Evolutionary conservation across 805 yeast species (phyloP).

Genomic region (Metschnikowia orientalis): DNA sequence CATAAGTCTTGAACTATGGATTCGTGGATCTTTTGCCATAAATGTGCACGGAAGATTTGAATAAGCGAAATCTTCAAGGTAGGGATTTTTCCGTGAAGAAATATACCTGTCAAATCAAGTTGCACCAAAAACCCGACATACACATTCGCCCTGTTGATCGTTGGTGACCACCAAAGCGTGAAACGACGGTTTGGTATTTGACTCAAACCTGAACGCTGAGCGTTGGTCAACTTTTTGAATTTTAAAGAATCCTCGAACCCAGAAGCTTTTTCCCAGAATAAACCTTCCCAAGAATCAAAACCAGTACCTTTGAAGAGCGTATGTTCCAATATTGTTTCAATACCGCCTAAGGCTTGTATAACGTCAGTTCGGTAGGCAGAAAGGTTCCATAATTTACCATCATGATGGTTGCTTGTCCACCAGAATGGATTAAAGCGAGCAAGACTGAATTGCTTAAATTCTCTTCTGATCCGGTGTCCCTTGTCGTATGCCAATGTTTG

Average conservation of each 20-base stretch:
- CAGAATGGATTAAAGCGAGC: constrained; percentile 83
- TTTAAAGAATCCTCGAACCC: constrained; percentile 97
- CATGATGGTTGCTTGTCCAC: constrained; percentile 95
- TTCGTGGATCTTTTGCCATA: constrained; percentile 99
- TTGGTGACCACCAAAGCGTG: constrained; percentile 99
- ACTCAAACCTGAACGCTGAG: constrained; percentile 94
- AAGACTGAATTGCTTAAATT: constrained; percentile 68
- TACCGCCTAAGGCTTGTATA: constrained; percentile 95
- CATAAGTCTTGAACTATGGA: constrained; percentile 89
- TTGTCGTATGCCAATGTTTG: constrained; percentile 93
- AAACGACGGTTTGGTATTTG: constrained; percentile 97
- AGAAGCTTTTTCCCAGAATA: constrained; percentile 97
- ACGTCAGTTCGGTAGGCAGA: constrained; percentile 93
- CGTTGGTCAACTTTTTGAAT: constrained; percentile 91
- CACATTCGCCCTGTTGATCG: constrained; percentile 95
- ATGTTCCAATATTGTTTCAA: constrained; percentile 92
- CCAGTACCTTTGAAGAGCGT: constrained; percentile 96
- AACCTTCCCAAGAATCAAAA: constrained; percentile 96
- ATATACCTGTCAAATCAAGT: constrained; percentile 92
- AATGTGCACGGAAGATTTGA: constrained; percentile 94
- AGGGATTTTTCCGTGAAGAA: constrained; percentile 96
- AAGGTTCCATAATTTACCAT: constrained; percentile 93
- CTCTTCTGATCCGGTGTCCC: constrained; percentile 82
- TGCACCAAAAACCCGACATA: constrained; percentile 97
- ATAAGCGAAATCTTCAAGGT: constrained; percentile 91